phyloP scores from a whole-genome alignment of 2,329 filamentous ascomycete species.

The Botryotinia convoluta region DNA sequence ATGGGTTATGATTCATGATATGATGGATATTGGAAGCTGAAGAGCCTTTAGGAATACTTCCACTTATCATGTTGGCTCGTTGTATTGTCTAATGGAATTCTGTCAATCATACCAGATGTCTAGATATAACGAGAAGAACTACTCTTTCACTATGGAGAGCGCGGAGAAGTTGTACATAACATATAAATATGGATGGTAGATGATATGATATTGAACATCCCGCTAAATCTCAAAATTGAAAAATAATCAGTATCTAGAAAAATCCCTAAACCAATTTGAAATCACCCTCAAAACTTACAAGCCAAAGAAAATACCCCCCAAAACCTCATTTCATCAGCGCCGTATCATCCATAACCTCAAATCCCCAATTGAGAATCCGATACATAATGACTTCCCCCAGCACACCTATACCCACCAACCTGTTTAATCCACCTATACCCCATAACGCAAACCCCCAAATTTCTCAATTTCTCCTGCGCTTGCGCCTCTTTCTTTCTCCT shows the following conservation, averaged over 20 bases:
- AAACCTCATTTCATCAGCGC: background rate
- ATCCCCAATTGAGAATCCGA: slow-evolving; percentile 39
- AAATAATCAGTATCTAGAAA: background rate
- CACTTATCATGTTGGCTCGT: accelerated
- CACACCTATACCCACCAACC: slow-evolving; percentile 57
- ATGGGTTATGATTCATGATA: too few relatives aligned
- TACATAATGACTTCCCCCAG: slow-evolving; percentile 58
- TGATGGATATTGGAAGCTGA: too few relatives aligned
- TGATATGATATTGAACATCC: background rate
- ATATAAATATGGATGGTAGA: background rate
- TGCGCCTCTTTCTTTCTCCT: slow-evolving; percentile 42
- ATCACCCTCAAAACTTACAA: background rate
- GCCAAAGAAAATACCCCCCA: too few relatives aligned
- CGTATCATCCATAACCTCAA: background rate
- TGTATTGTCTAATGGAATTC: background rate
- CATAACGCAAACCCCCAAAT: slow-evolving; percentile 53
- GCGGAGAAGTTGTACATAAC: too few relatives aligned
- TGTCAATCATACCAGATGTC: too few relatives aligned
- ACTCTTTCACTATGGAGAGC: background rate
- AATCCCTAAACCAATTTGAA: background rate
- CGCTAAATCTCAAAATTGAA: background rate
- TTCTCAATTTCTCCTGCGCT: slow-evolving; percentile 48
- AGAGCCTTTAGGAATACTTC: too few relatives aligned
- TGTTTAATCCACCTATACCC: slow-evolving; percentile 64
- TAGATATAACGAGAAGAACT: too few relatives aligned